A percentile compares a stretch with the other conserved stretches of the same genome.
Conservation (phyloP, 108 stramenopile genomes). For the Nitzschia sp. region DNA sequence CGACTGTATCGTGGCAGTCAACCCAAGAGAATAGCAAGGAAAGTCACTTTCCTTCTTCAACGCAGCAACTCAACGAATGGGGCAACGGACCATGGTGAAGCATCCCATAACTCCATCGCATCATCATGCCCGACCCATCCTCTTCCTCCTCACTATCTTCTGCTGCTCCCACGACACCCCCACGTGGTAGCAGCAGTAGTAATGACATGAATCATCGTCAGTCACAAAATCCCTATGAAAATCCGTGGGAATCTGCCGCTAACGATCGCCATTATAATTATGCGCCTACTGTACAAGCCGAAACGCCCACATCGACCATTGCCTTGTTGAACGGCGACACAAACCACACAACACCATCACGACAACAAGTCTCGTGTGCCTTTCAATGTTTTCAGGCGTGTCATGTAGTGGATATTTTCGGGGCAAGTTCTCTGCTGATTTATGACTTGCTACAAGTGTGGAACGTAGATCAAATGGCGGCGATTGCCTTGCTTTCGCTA, state of each 20-base stretch:
- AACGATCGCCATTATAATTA: conserved; percentile 21
- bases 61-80: too few relatives aligned
- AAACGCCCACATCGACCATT: neutral
- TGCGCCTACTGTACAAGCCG: neutral
- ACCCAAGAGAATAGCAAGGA: too few relatives aligned
- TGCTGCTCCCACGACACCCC: too few relatives aligned
- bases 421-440: neutral
- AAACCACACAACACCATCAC: neutral
- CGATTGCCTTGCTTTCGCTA: neutral
- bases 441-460: neutral
- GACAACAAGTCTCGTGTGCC: too few relatives aligned
- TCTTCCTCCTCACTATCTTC: too few relatives aligned
- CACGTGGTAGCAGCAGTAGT: too few relatives aligned
- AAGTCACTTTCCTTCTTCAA: too few relatives aligned
- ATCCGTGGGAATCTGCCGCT: conserved; percentile 34
- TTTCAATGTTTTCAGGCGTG: conserved; percentile 15
- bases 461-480: neutral
- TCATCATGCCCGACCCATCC: too few relatives aligned
- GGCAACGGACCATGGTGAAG: too few relatives aligned
- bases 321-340: neutral
- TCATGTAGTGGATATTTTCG: conserved; percentile 13
- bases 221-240: conserved; percentile 5
- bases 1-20: too few relatives aligned
- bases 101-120: too few relatives aligned
- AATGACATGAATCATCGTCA: too few relatives aligned